Evolutionary conservation across 2,329 filamentous ascomycete genomes (phyloP).

Genomic region (Coccinonectria pachysandricola): DNA sequence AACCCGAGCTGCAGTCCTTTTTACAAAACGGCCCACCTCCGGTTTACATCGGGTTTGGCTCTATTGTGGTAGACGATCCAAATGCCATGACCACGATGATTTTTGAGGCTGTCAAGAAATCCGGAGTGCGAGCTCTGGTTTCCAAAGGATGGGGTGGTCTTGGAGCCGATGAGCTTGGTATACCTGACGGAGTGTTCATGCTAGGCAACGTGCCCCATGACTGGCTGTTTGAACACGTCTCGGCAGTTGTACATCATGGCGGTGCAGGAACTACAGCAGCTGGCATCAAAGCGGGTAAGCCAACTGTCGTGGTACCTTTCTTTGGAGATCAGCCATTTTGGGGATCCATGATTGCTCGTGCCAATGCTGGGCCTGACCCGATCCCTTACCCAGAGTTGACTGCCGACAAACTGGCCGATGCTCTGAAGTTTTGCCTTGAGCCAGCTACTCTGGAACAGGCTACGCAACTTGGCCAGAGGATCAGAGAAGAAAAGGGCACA

Average conservation of each 20-base stretch:
- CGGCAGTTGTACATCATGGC: constrained; percentile 77
- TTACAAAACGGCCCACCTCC: constrained; percentile 59
- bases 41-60: constrained; percentile 75
- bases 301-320: constrained; percentile 77
- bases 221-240: constrained; percentile 76
- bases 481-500: constrained; percentile 55
- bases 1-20: constrained; percentile 54
- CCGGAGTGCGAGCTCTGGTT: constrained; percentile 67
- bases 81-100: constrained; percentile 60
- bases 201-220: constrained; percentile 80
- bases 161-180: constrained; percentile 56
- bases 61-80: constrained; percentile 70
- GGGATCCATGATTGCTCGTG: constrained; percentile 64
- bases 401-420: constrained; percentile 52
- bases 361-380: constrained; percentile 61
- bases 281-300: constrained; percentile 69
- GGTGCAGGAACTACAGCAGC: constrained; percentile 82
- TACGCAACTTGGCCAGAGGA: constrained; percentile 49
- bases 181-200: constrained; percentile 74
- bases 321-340: constrained; percentile 81
- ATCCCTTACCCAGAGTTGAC: constrained; percentile 61
- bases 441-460: constrained; percentile 49
- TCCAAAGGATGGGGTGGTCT: constrained; percentile 85
- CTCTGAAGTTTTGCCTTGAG: constrained; percentile 50
- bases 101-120: constrained; percentile 56